phyloP scores from a whole-genome alignment of 2,329 filamentous ascomycete genomes.

The Aspergillus nomiae region DNA sequence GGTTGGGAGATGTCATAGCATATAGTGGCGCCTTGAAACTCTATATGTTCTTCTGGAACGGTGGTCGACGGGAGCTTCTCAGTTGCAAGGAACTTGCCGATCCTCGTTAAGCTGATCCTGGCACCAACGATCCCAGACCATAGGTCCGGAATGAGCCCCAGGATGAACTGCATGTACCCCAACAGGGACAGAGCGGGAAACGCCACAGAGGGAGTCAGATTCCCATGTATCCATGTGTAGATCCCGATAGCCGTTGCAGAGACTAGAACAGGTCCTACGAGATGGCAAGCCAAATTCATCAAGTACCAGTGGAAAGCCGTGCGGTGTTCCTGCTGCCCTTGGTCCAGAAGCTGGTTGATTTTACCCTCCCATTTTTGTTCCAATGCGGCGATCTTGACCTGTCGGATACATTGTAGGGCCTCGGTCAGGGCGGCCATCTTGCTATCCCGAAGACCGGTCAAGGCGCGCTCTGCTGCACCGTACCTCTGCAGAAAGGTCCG shows the following conservation, averaged over 20 bases:
- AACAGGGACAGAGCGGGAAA: slow-evolving; percentile 76
- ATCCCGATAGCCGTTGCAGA: slow-evolving; percentile 69
- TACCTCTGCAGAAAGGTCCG: slow-evolving; percentile 64
- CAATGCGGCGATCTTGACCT: slow-evolving; percentile 81
- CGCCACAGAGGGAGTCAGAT: slow-evolving; percentile 69
- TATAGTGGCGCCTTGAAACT: slow-evolving; percentile 68
- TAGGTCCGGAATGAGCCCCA: slow-evolving; percentile 72
- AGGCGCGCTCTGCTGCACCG: slow-evolving; percentile 62
- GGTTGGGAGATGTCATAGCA: not conserved
- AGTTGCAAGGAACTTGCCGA: slow-evolving; percentile 71
- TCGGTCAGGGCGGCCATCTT: slow-evolving; percentile 78
- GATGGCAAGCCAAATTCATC: slow-evolving; percentile 67
- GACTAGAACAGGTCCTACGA: slow-evolving; percentile 71
- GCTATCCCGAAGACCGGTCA: slow-evolving; percentile 76
- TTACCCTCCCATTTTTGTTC: slow-evolving; percentile 74
- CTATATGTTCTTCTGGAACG: slow-evolving; percentile 57
- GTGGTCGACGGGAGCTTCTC: slow-evolving; percentile 44
- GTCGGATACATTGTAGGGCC: slow-evolving; percentile 74
- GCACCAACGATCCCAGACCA: slow-evolving; percentile 70
- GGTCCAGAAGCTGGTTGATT: slow-evolving; percentile 65
- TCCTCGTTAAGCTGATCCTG: slow-evolving; percentile 68
- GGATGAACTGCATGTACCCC: slow-evolving; percentile 67
- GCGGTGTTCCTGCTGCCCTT: slow-evolving; percentile 69
- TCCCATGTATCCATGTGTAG: slow-evolving; percentile 65
- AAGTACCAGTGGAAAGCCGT: slow-evolving; percentile 66